Evolutionary conservation across 768 basidiomycete species (phyloP).

Genomic region (Cantharellus anzutake): DNA sequence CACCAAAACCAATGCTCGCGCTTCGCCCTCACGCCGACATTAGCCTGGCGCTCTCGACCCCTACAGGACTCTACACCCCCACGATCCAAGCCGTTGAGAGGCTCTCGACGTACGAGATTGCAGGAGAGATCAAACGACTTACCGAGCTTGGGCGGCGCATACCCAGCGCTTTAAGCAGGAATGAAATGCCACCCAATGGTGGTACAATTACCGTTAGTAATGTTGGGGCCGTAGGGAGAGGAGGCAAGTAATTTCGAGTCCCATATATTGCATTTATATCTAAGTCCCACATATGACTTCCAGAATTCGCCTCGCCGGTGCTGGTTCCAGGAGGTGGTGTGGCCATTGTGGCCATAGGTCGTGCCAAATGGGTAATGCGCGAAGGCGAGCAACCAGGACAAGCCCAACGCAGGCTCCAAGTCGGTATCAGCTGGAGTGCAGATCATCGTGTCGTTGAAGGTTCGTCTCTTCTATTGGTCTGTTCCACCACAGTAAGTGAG

Average conservation of each 20-base stretch:
- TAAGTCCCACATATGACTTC: not conserved
- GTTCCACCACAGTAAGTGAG: not conserved
- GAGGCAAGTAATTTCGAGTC: conserved; percentile 11
- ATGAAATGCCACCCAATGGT: conserved; percentile 55
- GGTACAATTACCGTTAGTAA: conserved; percentile 72
- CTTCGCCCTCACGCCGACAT: conserved; percentile 62
- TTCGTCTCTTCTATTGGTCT: not conserved
- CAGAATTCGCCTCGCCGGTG: conserved; percentile 47
- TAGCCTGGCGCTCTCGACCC: conserved; percentile 55
- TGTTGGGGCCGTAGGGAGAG: conserved; percentile 60
- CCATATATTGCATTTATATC: not conserved
- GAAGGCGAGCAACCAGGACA: conserved; percentile 25
- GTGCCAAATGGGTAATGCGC: conserved; percentile 41
- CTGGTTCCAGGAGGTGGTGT: conserved; percentile 69
- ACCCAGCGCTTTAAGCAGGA: conserved; percentile 41
- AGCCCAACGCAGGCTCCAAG: conserved; percentile 27
- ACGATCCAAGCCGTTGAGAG: conserved; percentile 38
- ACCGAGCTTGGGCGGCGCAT: conserved; percentile 45
- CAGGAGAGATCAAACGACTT: conserved; percentile 40
- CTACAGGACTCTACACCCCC: conserved; percentile 70
- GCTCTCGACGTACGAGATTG: conserved; percentile 38
- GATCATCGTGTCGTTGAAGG: conserved; percentile 76
- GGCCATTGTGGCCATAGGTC: conserved; percentile 66
- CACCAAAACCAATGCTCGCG: conserved; percentile 42
- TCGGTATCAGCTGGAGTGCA: conserved; percentile 64